These are phyloP conservation scores for Lojkania enalia DNA, from an alignment of 2,329 filamentous ascomycete genomes.

Conservation along the genomic window DNA sequence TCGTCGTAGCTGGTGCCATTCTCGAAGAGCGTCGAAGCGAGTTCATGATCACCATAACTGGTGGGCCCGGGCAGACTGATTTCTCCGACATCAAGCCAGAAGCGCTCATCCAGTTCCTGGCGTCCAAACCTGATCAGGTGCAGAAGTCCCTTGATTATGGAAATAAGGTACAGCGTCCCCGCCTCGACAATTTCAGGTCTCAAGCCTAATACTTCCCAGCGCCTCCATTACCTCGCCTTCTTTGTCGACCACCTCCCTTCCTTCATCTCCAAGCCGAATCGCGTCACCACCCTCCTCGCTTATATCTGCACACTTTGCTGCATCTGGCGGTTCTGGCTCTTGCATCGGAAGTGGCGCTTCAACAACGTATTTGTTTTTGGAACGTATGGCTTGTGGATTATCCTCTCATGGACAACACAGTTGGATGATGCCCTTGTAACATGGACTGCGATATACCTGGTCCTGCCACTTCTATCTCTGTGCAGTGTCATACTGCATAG, in stretches of 20 bases:
- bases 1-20: slow-evolving; percentile 1
- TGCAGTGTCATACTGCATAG: slow-evolving; percentile 3
- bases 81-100: slow-evolving; percentile 1
- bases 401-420: background rate
- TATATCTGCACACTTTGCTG: background rate
- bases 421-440: background rate
- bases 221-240: slow-evolving; percentile 3
- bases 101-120: background rate
- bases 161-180: background rate
- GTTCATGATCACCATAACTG: slow-evolving; percentile 1
- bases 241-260: slow-evolving; percentile 5
- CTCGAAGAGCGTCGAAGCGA: slow-evolving; percentile 3
- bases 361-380: slow-evolving; percentile 1
- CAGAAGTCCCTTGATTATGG: slow-evolving; percentile 1
- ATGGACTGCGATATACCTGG: background rate
- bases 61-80: slow-evolving; percentile 1
- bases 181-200: background rate
- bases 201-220: slow-evolving; percentile 2
- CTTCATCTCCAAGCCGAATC: slow-evolving; percentile 2
- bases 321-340: slow-evolving; percentile 2
- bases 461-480: background rate
- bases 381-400: background rate
- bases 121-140: background rate
- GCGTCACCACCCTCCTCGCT: background rate
- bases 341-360: slow-evolving; percentile 9